Evolutionary conservation across 2,329 filamentous ascomycete genomes (phyloP), one percentile per base, ranked within the genome.

Genomic region (Trichoderma atroviride): DNA sequence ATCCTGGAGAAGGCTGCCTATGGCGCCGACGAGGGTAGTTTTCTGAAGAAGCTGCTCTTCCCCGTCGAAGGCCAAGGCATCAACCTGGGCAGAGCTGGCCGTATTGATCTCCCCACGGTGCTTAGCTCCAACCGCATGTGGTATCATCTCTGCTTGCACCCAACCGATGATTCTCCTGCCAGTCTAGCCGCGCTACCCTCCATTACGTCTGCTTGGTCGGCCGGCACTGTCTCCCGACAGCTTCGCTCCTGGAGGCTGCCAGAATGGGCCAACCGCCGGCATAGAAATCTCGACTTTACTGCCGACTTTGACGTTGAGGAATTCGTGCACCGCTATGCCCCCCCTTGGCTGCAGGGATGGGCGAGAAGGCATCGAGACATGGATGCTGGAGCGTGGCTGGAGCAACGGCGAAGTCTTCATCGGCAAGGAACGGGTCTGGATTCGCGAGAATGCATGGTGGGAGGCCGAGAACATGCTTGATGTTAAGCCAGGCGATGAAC

Each of bases 391-490:
- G 80, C 90, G 96, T 70, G 96, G 96, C 1, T 99, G 96, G 96
- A 97, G 93, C 81, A 99, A 99, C 74, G 96, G 96, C 50, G 96
- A 98, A 81, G 94, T 98, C 2, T 89, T 97, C 5, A 85, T 98
- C 37, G 96, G 96, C 68, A 90, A 89, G 69, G 94, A 98, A 79
- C 92, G 96, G 37, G 89, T 99, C 53, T 99, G 96, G 96, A 94
- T 98, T 84, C 89, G 95, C 61, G 96, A 99, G 80, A 87, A 84
- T 69, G 92, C 94, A 2, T 99, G 96, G 95, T 98, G 95, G 95
- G 95, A 98, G 80, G 95, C 94, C 5, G 96, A 99, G 81, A 92
- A 88, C 71, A 97, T 97, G 92, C 89, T 98, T 33, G 96, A 99
- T 76, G 85, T 96, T 75, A 95, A 96, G 80, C 88, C 90, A 1